phyloP scores from a whole-genome alignment of 2,329 filamentous ascomycete species.

The Nannizziopsis arthrosporioides region DNA sequence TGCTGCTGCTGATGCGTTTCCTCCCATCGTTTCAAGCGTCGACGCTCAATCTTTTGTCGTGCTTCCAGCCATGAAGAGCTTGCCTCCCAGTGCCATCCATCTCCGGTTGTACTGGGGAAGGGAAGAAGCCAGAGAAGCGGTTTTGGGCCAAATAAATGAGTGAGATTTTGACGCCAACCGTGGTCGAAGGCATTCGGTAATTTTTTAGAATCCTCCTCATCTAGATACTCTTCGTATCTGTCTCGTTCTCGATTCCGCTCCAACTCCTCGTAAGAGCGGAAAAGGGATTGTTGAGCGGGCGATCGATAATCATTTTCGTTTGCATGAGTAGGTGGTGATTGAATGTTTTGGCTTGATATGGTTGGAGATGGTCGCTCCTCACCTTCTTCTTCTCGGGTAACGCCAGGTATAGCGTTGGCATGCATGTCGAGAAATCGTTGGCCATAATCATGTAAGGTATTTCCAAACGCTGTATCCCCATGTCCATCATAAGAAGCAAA shows the following conservation, averaged over 20 bases:
- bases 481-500: conserved; percentile 22
- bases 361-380: conserved; percentile 44
- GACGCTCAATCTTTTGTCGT: conserved; percentile 46
- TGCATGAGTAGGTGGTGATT: conserved; percentile 11
- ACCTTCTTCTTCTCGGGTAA: conserved; percentile 71
- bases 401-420: conserved; percentile 66
- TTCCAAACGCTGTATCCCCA: conserved; percentile 26
- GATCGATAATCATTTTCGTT: conserved; percentile 22
- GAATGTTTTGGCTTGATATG: conserved; percentile 10
- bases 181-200: conserved; percentile 90
- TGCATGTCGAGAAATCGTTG: conserved; percentile 72
- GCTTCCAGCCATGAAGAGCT: conserved; percentile 66
- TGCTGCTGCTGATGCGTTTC: conserved; percentile 24
- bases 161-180: conserved; percentile 66
- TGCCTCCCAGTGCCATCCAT: conserved; percentile 91
- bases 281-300: conserved; percentile 36
- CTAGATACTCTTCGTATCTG: conserved; percentile 68
- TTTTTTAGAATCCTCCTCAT: conserved; percentile 77
- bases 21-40: conserved; percentile 22
- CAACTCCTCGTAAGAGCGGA: conserved; percentile 41
- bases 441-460: conserved; percentile 48
- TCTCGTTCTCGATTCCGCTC: conserved; percentile 55
- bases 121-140: conserved; percentile 68
- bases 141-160: conserved; percentile 66
- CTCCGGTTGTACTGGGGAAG: conserved; percentile 71